Evolutionary conservation across 345 rosid species (phyloP).

Genomic region (Citrus maxima): DNA sequence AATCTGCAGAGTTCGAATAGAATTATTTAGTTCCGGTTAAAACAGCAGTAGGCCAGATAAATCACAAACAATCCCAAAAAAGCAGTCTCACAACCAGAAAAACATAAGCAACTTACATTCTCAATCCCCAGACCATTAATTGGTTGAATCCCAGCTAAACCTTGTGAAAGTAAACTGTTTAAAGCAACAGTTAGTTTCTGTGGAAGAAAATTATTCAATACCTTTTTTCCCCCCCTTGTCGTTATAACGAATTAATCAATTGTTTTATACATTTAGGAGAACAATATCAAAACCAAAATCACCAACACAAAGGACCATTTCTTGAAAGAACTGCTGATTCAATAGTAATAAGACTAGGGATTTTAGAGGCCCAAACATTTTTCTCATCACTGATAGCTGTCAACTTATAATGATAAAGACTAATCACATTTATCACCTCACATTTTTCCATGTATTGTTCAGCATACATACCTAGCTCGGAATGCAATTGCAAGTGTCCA

Average conservation of each 20-base stretch:
- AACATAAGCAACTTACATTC: slow-evolving; percentile 53
- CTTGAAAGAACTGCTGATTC: background rate
- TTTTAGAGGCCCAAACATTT: background rate
- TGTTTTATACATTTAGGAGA: background rate
- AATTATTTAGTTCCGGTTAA: background rate
- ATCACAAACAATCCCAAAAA: background rate
- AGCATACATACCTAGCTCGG: slow-evolving; percentile 76
- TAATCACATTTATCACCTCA: no score
- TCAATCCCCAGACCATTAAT: slow-evolving; percentile 70
- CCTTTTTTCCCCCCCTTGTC: background rate
- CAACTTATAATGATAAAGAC: background rate
- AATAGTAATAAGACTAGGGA: background rate
- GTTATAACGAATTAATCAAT: background rate
- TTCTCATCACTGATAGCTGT: background rate
- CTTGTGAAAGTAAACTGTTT: slow-evolving; percentile 80
- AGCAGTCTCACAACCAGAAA: background rate
- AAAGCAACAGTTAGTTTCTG: background rate
- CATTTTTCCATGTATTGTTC: background rate
- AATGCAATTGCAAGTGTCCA: slow-evolving; percentile 97
- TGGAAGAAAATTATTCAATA: background rate
- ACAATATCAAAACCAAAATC: background rate
- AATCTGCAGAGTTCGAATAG: slow-evolving; percentile 40
- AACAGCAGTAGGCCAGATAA: background rate
- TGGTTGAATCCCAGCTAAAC: slow-evolving; percentile 94
- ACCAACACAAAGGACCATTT: background rate